These are phyloP conservation scores for Apiospora hydei DNA, from an alignment of 2,329 filamentous ascomycete species.

Conservation along the genomic window DNA sequence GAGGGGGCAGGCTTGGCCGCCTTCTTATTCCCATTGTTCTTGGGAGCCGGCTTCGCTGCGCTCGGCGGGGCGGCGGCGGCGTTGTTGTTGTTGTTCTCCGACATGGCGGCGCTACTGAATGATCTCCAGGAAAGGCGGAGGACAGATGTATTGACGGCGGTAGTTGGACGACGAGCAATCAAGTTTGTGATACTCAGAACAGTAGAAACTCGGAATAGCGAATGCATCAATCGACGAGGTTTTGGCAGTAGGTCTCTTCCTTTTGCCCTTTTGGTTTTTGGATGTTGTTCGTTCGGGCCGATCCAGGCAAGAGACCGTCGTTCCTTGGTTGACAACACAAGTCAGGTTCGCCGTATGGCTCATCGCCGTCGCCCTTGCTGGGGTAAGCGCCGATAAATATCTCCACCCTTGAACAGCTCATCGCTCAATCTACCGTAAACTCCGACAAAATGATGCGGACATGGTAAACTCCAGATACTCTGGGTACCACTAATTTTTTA, in stretches of 20 bases:
- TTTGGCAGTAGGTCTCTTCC: not conserved
- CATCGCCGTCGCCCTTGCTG: not conserved
- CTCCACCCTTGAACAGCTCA: conserved; percentile 13
- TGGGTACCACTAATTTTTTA: not conserved
- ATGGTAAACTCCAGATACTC: not conserved
- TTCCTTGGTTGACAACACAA: not conserved
- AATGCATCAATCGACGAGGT: not conserved
- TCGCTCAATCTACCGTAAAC: not conserved
- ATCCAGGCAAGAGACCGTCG: not conserved
- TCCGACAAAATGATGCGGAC: not conserved
- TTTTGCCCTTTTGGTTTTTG: not conserved
- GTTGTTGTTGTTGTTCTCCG: not conserved
- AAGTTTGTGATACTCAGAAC: too few relatives aligned
- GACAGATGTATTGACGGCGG: not conserved
- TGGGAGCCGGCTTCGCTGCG: conserved; percentile 11
- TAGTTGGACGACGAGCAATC: not conserved
- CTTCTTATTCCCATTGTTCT: conserved; percentile 10
- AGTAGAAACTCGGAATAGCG: not conserved
- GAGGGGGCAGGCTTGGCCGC: conserved; percentile 41
- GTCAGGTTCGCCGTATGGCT: conserved; percentile 12
- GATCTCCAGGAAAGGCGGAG: not conserved
- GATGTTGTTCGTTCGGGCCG: conserved; percentile 15
- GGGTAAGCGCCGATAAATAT: conserved; percentile 12
- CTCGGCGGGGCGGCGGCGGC: conserved; percentile 9
- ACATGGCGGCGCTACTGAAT: conserved; percentile 14